phyloP scores from a whole-genome alignment of 2,329 filamentous ascomycete genomes.

The Colletotrichum sp. region DNA sequence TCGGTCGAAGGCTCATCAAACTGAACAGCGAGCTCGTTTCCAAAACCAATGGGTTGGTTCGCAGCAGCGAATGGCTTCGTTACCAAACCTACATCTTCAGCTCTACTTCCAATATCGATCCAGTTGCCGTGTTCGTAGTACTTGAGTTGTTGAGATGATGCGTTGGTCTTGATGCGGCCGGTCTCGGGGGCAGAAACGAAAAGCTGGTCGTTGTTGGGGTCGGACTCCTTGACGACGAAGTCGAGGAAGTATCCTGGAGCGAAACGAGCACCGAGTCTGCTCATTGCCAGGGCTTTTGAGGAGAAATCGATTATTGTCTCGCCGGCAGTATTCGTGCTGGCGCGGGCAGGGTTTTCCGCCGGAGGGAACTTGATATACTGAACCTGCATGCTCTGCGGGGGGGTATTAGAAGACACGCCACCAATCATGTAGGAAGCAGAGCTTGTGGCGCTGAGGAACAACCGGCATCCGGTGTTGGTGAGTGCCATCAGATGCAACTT shows the following conservation, averaged over 20 bases:
- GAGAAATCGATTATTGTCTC: conserved; percentile 51
- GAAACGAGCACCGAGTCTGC: conserved; percentile 65
- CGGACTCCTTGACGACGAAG: conserved; percentile 70
- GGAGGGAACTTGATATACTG: conserved; percentile 96
- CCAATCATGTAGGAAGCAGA: conserved; percentile 71
- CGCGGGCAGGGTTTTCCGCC: conserved; percentile 39
- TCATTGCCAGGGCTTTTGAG: conserved; percentile 53
- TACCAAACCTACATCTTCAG: conserved; percentile 80
- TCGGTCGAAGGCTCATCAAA: conserved; percentile 85
- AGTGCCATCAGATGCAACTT: conserved; percentile 90
- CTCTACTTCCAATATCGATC: conserved; percentile 74
- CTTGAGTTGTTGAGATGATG: conserved; percentile 55
- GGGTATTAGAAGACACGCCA: conserved; percentile 67
- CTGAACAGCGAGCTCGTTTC: conserved; percentile 95
- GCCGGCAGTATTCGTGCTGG: conserved; percentile 25
- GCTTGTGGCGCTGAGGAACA: conserved; percentile 90
- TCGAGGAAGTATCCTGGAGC: conserved; percentile 92
- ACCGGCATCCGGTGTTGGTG: conserved; percentile 86
- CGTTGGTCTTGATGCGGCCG: conserved; percentile 75
- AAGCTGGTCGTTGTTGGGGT: conserved; percentile 67
- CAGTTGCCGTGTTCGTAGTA: conserved; percentile 84
- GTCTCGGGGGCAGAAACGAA: conserved; percentile 91
- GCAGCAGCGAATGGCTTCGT: conserved; percentile 75
- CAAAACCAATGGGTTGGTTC: conserved; percentile 76
- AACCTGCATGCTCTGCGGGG: conserved; percentile 97